Conservation (phyloP, 257 asterid genomes). For the Leptodermis oblonga region DNA sequence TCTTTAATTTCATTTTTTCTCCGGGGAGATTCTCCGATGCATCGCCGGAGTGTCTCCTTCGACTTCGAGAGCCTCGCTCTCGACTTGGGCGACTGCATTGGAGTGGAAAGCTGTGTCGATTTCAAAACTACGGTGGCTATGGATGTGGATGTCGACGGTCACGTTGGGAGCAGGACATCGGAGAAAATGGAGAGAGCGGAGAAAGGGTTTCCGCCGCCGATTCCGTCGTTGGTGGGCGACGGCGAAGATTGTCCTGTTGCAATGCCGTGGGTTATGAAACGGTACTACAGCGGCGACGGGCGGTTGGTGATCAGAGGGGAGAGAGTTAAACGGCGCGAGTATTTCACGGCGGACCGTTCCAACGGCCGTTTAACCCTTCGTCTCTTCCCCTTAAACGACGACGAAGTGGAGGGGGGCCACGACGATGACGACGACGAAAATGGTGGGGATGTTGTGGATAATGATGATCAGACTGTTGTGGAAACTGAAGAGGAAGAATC, state of each 20-base stretch:
- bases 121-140: constrained; percentile 21
- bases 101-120: constrained; percentile 49
- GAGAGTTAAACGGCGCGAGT: constrained; percentile 49
- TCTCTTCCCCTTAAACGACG: constrained; percentile 42
- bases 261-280: constrained; percentile 66
- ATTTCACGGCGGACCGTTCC: constrained; percentile 51
- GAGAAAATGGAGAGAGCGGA: constrained; percentile 10
- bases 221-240: constrained; percentile 40
- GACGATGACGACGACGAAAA: constrained; percentile 9
- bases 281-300: constrained; percentile 46
- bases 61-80: constrained; percentile 7
- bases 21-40: constrained; percentile 25
- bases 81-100: constrained; percentile 47
- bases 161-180: too few species aligned
- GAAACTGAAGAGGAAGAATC: constrained; percentile 14
- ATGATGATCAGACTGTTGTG: constrained; percentile 11
- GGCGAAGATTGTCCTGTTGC: constrained; percentile 34
- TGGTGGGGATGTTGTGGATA: not conserved
- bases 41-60: not conserved
- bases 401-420: not conserved
- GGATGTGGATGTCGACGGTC: not conserved
- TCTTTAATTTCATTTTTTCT: not conserved
- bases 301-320: constrained; percentile 58
- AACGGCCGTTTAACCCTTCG: constrained; percentile 55
- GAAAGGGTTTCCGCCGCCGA: constrained; percentile 57